These are phyloP conservation scores for Phytopythium boreale DNA, from an alignment of 352 stramenopile species.

Conservation along the genomic window DNA sequence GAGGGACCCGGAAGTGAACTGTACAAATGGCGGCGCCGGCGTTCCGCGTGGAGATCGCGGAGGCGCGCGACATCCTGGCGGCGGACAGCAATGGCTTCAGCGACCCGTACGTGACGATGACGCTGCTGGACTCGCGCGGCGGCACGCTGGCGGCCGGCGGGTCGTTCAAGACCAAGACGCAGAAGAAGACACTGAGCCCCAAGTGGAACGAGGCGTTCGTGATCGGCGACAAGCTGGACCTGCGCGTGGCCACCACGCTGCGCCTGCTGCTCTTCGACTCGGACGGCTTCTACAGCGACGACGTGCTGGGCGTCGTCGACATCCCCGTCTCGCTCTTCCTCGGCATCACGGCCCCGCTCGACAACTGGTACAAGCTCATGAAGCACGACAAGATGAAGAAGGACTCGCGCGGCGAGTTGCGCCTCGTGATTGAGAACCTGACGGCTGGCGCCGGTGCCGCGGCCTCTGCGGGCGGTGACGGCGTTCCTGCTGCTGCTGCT, in stretches of 20 bases:
- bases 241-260: slow-evolving; percentile 62
- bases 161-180: slow-evolving; percentile 58
- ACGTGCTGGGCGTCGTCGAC: slow-evolving; percentile 64
- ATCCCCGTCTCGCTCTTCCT: slow-evolving; percentile 61
- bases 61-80: slow-evolving; percentile 64
- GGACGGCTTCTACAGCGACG: slow-evolving; percentile 60
- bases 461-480: slow-evolving; percentile 4
- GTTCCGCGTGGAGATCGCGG: slow-evolving; percentile 48
- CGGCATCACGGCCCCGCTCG: slow-evolving; percentile 31
- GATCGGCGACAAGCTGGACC: slow-evolving; percentile 59
- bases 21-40: slow-evolving; percentile 1
- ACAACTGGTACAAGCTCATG: slow-evolving; percentile 73
- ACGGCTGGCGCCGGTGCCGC: slow-evolving; percentile 4
- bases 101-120: slow-evolving; percentile 70
- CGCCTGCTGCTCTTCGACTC: slow-evolving; percentile 50
- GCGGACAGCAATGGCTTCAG: slow-evolving; percentile 66
- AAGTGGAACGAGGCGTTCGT: slow-evolving; percentile 62
- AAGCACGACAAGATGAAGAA: slow-evolving; percentile 72
- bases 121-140: slow-evolving; percentile 63
- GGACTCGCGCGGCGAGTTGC: slow-evolving; percentile 57
- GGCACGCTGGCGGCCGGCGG: slow-evolving; percentile 35
- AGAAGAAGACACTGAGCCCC: slow-evolving; percentile 65
- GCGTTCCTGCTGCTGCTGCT: slow-evolving; percentile 8
- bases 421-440: slow-evolving; percentile 41
- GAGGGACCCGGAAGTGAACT: background rate